Evolutionary conservation across 2,329 filamentous ascomycete genomes (phyloP), one percentile per base, ranked within the genome.

Genomic region (Domatiomyces catenatus): DNA sequence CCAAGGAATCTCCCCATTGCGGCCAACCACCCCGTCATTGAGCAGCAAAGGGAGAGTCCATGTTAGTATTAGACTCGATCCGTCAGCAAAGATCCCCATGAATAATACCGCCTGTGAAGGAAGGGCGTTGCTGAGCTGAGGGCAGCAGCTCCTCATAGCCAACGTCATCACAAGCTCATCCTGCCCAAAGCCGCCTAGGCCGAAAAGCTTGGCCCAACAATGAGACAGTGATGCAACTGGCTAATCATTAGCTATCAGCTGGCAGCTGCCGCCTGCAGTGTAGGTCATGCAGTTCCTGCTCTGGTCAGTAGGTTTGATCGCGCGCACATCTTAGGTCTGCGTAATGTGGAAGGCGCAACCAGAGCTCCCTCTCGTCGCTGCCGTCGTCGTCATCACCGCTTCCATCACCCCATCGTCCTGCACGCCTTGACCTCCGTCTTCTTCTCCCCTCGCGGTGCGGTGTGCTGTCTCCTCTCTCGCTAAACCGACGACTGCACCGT

Each of bases 291-390:
- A 44, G 42, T 8, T 32, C 4, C 12, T 39, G 32, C 32, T 39
- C 32, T 15, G 32, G 32, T 39, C 4, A 39, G 32, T 39, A 15
- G 32, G 8, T 39, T 39, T 15, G 32, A 39, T 39, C 15, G 12
- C 32, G 5, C 32, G 22, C 22, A 24, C 6, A 24, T 28, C 20
- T 22, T 26, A 24, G 24, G 18, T 20, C 48, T 49, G 8, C 15
- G 15, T 49, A 44, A 42, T 42, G 48, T 24, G 24, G 46, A 47
- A 32, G 24, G 24, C n/a, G 19, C 17, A 32, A 44, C 22, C 18
- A 36, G 44, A 44, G 47, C 47, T 52, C 51, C 45, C 50, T 48
- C 47, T 51, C 48, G 51, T 53, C 54, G 47, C 47, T 42, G 12
- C 42, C 49, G 42, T 39, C 39, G 26, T 49, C 36, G 47, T 48